Evolutionary conservation across 192 early-diverging fungal genomes (phyloP).

Genomic region (Phycomyces nitens): DNA sequence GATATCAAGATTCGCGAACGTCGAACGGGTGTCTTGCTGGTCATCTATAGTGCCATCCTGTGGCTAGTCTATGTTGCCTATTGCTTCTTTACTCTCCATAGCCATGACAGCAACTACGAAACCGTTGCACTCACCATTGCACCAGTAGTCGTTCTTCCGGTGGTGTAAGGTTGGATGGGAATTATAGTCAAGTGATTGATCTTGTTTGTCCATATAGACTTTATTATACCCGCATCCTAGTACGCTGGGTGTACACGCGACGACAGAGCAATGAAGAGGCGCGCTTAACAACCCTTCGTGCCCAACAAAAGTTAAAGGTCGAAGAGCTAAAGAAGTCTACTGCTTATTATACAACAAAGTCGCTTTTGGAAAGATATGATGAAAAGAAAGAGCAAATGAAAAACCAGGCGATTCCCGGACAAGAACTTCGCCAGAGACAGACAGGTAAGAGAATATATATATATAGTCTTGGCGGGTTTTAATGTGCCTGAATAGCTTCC

Average conservation of each 20-base stretch:
- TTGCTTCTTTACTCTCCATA: constrained; percentile 35
- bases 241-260: constrained; percentile 47
- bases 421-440: constrained; percentile 11
- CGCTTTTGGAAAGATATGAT: constrained; percentile 86
- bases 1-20: constrained; percentile 64
- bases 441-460: no score
- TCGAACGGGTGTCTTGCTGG: constrained; percentile 49
- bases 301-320: constrained; percentile 67
- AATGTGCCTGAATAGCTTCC: no score
- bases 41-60: constrained; percentile 53
- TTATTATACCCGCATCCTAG: constrained; percentile 31
- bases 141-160: constrained; percentile 22
- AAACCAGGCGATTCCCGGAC: neutral
- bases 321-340: constrained; percentile 97
- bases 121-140: neutral
- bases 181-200: neutral
- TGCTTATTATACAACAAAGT: constrained; percentile 86
- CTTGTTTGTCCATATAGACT: neutral
- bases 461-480: no score
- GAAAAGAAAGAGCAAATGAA: constrained; percentile 10
- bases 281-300: constrained; percentile 38
- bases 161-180: constrained; percentile 40
- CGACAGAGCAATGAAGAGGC: constrained; percentile 50
- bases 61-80: constrained; percentile 54
- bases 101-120: neutral